Percentiles rank a stretch among this genome's conserved stretches.
These are phyloP conservation scores for Millerozyma acaciae DNA, from an alignment of 805 yeast species.

Conservation along the genomic window DNA sequence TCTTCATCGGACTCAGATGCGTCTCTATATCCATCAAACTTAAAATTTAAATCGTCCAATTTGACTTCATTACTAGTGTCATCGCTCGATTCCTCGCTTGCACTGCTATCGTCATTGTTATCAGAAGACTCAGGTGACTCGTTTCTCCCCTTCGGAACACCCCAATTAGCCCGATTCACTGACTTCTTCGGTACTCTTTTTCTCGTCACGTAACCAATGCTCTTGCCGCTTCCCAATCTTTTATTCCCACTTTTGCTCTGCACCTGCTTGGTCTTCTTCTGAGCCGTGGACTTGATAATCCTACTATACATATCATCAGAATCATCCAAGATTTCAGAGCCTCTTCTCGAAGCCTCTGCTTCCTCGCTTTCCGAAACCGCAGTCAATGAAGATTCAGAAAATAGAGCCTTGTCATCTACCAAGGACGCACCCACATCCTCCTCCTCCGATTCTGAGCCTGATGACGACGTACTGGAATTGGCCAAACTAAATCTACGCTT, in stretches of 20 bases:
- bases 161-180: slow-evolving; percentile 11
- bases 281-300: not conserved
- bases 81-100: slow-evolving; percentile 13
- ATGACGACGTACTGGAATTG: slow-evolving; percentile 27
- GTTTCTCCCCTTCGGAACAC: slow-evolving; percentile 3
- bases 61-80: slow-evolving; percentile 13
- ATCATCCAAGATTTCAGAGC: slow-evolving; percentile 6
- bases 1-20: slow-evolving; percentile 6
- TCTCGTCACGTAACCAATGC: slow-evolving; percentile 7
- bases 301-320: not conserved
- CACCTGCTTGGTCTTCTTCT: slow-evolving; percentile 8
- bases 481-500: slow-evolving; percentile 31
- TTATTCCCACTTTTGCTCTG: slow-evolving; percentile 8
- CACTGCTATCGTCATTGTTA: slow-evolving; percentile 11
- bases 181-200: slow-evolving; percentile 24
- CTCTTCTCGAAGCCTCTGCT: slow-evolving; percentile 9
- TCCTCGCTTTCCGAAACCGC: slow-evolving; percentile 31
- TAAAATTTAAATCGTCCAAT: slow-evolving; percentile 18
- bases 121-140: slow-evolving; percentile 5
- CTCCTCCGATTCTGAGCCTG: slow-evolving; percentile 16
- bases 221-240: slow-evolving; percentile 3
- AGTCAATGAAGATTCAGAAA: slow-evolving; percentile 39
- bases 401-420: too few species aligned
- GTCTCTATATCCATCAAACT: slow-evolving; percentile 12
- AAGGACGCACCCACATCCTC: slow-evolving; percentile 4